Base-by-base conservation (phyloP, 2,329 filamentous ascomycete species). In the Cladosporium colombiae region DNA sequence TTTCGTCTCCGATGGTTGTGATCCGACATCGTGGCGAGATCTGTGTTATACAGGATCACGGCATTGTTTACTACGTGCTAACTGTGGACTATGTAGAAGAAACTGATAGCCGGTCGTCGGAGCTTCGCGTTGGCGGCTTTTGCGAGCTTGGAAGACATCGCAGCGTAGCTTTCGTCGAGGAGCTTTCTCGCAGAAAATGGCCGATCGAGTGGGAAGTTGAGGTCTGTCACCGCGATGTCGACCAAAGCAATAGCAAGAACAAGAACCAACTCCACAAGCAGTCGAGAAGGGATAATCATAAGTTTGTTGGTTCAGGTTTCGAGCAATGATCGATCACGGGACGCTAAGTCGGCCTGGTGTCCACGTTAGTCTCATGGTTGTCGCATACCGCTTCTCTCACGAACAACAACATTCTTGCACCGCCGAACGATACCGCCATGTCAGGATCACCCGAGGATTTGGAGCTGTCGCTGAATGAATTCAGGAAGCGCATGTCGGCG, bases 141-240 rank as follows among this genome's bases (percentile, higher is more conserved):
- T 73, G 72, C 62, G 72, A 69, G n/a, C 67, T 71, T 13, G 72
- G 72, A 6, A 70, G 70, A 27, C 72, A 74, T 61, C 70, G 71
- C 29, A 70, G 68, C 13, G 70, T 73, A 2, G 72, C 71, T n/a
- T 74, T 73, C 66, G 71, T 71, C 46, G 67, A 68, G 46, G 72
- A 74, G 40, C 65, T 74, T 21, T 64, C 67, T 16, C 57, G 49
- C 50, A 53, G 40, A 25, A 53, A 55, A n/a, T 71, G 68, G 72
- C 68, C 68, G 16, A 66, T 55, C 27, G 65, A 65, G 2, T 70
- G 69, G 70, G 52, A 64, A 11, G 46, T 74, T n/a, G n/a, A 66
- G 33, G 31, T 72, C 14, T 49, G 64, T 5, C 72, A 73, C 65
- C 64, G 70, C 23, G 70, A 72, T 65, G 50, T 73, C 27, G 70